Conservation (phyloP, 441 rosid genomes). For the Bruguiera hainesii region DNA sequence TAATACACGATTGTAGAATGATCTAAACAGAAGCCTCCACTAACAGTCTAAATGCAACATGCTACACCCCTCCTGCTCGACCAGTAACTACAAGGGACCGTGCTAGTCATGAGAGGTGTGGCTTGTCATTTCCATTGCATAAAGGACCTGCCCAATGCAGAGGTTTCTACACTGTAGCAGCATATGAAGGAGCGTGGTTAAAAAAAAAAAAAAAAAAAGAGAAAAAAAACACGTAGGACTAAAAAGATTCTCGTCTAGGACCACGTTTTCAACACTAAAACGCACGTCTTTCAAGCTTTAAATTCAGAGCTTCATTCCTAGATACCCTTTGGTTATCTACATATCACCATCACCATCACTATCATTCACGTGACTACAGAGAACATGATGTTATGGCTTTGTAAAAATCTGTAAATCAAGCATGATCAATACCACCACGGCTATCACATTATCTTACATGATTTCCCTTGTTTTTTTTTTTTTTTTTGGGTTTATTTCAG, state of each 20-base stretch:
- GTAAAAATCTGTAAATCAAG: not conserved
- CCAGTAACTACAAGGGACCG: too few relatives aligned
- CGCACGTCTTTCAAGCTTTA: not conserved
- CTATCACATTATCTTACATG: slow-evolving; percentile 6
- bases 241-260: slow-evolving; percentile 21
- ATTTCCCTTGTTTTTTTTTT: not conserved
- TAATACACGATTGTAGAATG: too few relatives aligned
- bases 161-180: too few relatives aligned
- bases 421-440: not conserved
- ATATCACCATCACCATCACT: not conserved
- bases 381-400: not conserved
- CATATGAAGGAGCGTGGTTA: too few relatives aligned
- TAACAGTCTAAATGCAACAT: too few relatives aligned
- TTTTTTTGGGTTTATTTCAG: slow-evolving; percentile 17
- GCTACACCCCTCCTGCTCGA: too few relatives aligned
- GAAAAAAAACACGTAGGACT: slow-evolving; percentile 8
- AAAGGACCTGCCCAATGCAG: too few relatives aligned
- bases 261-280: too few relatives aligned
- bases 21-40: too few relatives aligned
- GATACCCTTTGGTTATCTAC: slow-evolving; percentile 14
- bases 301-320: slow-evolving; percentile 1
- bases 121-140: too few relatives aligned
- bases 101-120: too few relatives aligned
- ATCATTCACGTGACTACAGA: slow-evolving; percentile 10
- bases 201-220: too few relatives aligned